Evolutionary conservation across 139 green algal genomes (phyloP), one percentile per base, ranked within the genome.

Genomic region (Coelastrella sp.): DNA sequence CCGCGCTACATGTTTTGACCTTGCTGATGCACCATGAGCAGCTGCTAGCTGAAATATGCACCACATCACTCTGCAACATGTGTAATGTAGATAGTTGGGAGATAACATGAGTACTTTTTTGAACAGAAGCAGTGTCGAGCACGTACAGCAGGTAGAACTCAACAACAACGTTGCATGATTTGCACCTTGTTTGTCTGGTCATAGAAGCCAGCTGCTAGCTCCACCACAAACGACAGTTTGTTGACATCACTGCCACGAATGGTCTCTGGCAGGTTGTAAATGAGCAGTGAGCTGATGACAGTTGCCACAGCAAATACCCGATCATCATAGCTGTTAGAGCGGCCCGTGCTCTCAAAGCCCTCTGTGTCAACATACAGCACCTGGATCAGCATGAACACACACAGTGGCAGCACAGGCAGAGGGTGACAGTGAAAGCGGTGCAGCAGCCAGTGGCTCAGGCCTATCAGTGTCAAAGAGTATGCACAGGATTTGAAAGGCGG

Each of bases 241-340:
- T 96, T 93, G 15, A 99, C 95, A 86, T 99, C 97, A 17, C 85
- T 94, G 74, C 85, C 85, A 14, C 68, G 91, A 9, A 99, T 96
- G 6, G 95, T 96, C 88, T 99, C 97, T 14, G 97, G 97, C 80
- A 99, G 93, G 92, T 99, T 99, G 94, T 99, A 99, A 6, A 99
- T 89, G 6, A 97, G 89, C 85, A 98, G 92, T 19, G 91, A 92
- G 89, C 91, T 95, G 17, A 99, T 88, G 8, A 99, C 88, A 17
- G 97, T 93, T 6, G 92, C 94, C 20, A 99, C 93, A 0, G 97
- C 97, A 95, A 99, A 99, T 68, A 99, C 97, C 59, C 97, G 94
- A 93, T 99, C 97, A 90, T 99, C 97, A 87, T 99, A 99, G 0
- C 92, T 93, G 87, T 98, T 97, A 17, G 94, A 93, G 61, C 97